These are phyloP conservation scores for Hypsizygus marmoreus DNA, from an alignment of 768 basidiomycete genomes.

Conservation along the genomic window DNA sequence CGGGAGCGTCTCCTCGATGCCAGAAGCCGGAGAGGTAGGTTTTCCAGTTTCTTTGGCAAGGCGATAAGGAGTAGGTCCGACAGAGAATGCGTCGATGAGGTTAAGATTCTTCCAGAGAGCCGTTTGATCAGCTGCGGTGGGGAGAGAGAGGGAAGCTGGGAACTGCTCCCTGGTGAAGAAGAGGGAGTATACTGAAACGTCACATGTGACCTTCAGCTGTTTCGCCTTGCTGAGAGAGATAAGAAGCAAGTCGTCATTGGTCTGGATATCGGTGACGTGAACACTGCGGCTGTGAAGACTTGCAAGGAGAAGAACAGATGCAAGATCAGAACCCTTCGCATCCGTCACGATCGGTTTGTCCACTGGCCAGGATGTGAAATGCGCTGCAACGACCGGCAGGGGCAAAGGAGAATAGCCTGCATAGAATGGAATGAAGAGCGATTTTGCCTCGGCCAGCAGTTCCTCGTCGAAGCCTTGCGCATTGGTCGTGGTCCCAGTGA, in stretches of 20 bases:
- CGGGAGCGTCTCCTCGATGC: conserved; percentile 85
- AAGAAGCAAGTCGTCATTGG: conserved; percentile 81
- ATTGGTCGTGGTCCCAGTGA: conserved; percentile 76
- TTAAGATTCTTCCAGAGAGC: conserved; percentile 85
- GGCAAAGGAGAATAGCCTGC: conserved; percentile 47
- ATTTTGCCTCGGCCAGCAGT: conserved; percentile 76
- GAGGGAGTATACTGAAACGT: conserved; percentile 88
- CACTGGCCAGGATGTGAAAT: conserved; percentile 87
- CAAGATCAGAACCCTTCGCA: conserved; percentile 88
- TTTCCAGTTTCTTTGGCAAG: conserved; percentile 66
- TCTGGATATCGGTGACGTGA: conserved; percentile 89
- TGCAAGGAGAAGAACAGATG: conserved; percentile 91
- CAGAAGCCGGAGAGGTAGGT: conserved; percentile 67
- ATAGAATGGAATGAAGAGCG: conserved; percentile 83
- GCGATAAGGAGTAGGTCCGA: conserved; percentile 82
- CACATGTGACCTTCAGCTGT: conserved; percentile 92
- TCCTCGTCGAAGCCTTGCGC: conserved; percentile 68
- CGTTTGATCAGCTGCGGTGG: conserved; percentile 73
- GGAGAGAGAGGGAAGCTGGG: conserved; percentile 64
- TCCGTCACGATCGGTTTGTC: conserved; percentile 96
- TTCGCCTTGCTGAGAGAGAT: conserved; percentile 95
- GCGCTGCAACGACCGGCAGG: conserved; percentile 76
- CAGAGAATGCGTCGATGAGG: conserved; percentile 87
- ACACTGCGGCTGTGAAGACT: conserved; percentile 87
- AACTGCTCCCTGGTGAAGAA: conserved; percentile 85